phyloP scores from a whole-genome alignment of 2,329 filamentous ascomycete genomes.

The Microdochium nivale region DNA sequence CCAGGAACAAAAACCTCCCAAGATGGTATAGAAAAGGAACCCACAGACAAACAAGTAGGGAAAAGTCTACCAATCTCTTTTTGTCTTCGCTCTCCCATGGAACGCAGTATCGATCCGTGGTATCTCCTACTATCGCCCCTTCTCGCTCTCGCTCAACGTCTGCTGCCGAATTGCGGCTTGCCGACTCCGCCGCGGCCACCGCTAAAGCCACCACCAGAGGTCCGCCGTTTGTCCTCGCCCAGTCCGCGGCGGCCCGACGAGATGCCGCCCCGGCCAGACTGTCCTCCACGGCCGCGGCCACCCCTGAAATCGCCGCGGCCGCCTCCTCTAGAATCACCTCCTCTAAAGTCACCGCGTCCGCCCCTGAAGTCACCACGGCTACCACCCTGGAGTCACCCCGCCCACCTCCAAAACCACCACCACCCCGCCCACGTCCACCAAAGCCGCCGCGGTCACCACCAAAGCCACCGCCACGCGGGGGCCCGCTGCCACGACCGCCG shows the following conservation, averaged over 20 bases:
- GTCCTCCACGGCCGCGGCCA: too few relatives aligned
- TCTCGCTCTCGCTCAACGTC: neutral
- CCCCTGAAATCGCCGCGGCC: neutral
- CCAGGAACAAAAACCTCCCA: neutral
- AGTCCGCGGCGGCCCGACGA: slow-evolving; percentile 37
- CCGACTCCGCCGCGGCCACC: slow-evolving; percentile 25
- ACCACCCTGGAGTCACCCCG: too few relatives aligned
- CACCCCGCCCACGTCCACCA: slow-evolving; percentile 19
- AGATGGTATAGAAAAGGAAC: neutral
- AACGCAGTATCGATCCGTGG: too few relatives aligned
- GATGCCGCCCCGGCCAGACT: slow-evolving; percentile 17
- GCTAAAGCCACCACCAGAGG: slow-evolving; percentile 25
- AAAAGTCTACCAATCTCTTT: too few relatives aligned
- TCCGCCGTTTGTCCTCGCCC: slow-evolving; percentile 39
- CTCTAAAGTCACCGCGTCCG: slow-evolving; percentile 24
- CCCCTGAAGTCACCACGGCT: slow-evolving; percentile 41
- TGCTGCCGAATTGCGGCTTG: slow-evolving; percentile 24
- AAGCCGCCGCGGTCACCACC: slow-evolving; percentile 16
- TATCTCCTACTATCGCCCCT: neutral
- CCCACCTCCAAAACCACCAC: slow-evolving; percentile 31
- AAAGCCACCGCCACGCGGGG: slow-evolving; percentile 12
- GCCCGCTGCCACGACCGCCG: slow-evolving; percentile 8
- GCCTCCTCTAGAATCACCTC: slow-evolving; percentile 24
- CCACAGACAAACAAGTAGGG: neutral
- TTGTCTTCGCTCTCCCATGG: neutral